These are phyloP conservation scores for Heimioporus retisporus DNA, from an alignment of 1,284 basidiomycete species.

Conservation along the genomic window DNA sequence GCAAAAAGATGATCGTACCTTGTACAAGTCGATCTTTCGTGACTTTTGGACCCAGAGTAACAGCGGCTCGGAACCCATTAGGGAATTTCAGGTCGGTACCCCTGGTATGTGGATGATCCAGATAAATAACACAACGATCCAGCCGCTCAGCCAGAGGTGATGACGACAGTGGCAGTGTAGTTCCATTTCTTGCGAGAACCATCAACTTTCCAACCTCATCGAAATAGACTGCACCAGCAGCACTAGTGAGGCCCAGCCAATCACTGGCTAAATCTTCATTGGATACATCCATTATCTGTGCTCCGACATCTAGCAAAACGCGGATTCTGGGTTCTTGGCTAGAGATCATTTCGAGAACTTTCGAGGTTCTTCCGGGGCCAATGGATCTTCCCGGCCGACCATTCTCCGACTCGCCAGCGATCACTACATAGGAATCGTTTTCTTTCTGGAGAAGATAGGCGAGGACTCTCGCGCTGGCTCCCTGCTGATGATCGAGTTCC, in stretches of 20 bases:
- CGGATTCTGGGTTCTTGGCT: not conserved
- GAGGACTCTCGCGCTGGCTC: not conserved
- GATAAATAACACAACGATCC: conserved; percentile 56
- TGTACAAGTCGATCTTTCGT: not conserved
- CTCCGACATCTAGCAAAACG: not conserved
- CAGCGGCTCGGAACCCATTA: conserved; percentile 51
- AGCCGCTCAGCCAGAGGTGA: conserved; percentile 55
- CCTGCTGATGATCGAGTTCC: not conserved
- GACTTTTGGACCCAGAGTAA: not conserved
- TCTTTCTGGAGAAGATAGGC: not conserved
- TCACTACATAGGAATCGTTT: not conserved
- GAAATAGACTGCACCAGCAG: conserved; percentile 57
- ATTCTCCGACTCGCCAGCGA: not conserved
- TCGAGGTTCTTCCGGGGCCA: no score
- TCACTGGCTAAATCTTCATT: not conserved
- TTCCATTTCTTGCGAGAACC: conserved; percentile 51
- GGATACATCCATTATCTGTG: not conserved
- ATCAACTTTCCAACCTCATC: conserved; percentile 49
- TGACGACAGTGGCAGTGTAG: conserved; percentile 46
- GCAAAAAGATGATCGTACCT: no score
- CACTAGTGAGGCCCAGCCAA: conserved; percentile 51
- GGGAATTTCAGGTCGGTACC: conserved; percentile 65
- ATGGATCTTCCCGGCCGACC: no score
- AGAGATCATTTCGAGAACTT: no score
- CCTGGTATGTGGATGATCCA: conserved; percentile 65